Evolutionary conservation across 1,139 yeast genomes (phyloP).

Genomic region (Yamadazyma friedrichii): DNA sequence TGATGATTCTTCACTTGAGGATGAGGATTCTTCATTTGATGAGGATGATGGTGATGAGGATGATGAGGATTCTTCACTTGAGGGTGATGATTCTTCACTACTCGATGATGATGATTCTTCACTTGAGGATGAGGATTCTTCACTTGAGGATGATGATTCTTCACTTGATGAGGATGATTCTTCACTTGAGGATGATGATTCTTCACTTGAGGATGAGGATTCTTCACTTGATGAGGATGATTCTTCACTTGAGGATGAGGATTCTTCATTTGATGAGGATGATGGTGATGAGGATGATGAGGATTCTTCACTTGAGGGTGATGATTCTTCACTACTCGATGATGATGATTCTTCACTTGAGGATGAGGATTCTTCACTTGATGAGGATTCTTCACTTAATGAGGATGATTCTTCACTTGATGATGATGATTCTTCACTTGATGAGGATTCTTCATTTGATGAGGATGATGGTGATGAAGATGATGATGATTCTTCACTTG

Average conservation of each 20-base stretch:
- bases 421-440: not conserved
- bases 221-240: conserved; percentile 1
- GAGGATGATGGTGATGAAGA: too few relatives aligned
- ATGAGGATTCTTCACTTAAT: conserved; percentile 14
- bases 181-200: not conserved
- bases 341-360: conserved; percentile 6
- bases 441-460: too few relatives aligned
- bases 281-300: not conserved
- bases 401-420: conserved; percentile 10
- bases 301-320: not conserved
- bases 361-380: too few relatives aligned
- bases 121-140: conserved; percentile 1
- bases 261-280: conserved; percentile 3
- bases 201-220: not conserved
- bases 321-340: conserved; percentile 8
- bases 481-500: too few relatives aligned
- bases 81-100: too few relatives aligned
- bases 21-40: too few relatives aligned
- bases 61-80: too few relatives aligned
- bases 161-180: not conserved
- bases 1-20: too few relatives aligned
- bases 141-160: conserved; percentile 1
- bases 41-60: too few relatives aligned
- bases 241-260: conserved; percentile 2
- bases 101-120: conserved; percentile 45